Base-by-base conservation (phyloP, 2,329 filamentous ascomycete species). In the Penicillium oxalicum region DNA sequence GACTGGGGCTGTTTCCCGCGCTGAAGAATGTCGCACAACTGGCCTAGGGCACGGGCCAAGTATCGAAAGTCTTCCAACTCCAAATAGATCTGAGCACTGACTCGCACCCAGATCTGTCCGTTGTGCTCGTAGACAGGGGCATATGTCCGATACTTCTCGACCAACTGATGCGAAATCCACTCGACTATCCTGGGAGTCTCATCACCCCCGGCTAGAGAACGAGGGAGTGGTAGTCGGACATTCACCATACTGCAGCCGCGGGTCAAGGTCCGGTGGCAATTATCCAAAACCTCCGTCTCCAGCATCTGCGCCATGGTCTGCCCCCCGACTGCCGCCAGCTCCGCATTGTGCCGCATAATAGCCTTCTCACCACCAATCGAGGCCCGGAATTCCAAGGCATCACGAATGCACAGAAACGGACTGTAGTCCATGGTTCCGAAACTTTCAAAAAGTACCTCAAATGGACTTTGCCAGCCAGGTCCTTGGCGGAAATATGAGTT, bases 31-130 rank as follows among this genome's bases (percentile, higher is more conserved):
- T 35, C 57, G 33, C 33, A 35, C 13, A 35, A 39, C 71, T 66
- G 63, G 33, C 79, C 77, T 58, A 91, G 65, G 5, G 75, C 71
- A 44, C 48, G 48, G 2, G 52, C 55, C 1, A 55, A 80, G 77
- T 79, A 86, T 61, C 83, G 79, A 62, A 90, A 93, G 65, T 94
- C 88, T 4, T 74, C 74, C 53, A 83, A 59, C 25, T 86, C 86
- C 8, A 94, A 70, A 64, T 91, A 95, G 0, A 93, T 78, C 71
- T 93, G 88, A 13, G 80, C 86, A 58, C 84, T 88, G 37, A 91
- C 61, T 48, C 89, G 73, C 0, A 77, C 73, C 84, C 84, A 93
- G 66, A 81, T 82, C 12, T 74, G 70, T 0, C 76, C 79, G 0
- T 68, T 73, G 53, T 87, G 81, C 7, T 78, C 67, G 44, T 80